Conservation (phyloP, 495 filamentous ascomycete genomes). For the Aspergillus leporis region DNA sequence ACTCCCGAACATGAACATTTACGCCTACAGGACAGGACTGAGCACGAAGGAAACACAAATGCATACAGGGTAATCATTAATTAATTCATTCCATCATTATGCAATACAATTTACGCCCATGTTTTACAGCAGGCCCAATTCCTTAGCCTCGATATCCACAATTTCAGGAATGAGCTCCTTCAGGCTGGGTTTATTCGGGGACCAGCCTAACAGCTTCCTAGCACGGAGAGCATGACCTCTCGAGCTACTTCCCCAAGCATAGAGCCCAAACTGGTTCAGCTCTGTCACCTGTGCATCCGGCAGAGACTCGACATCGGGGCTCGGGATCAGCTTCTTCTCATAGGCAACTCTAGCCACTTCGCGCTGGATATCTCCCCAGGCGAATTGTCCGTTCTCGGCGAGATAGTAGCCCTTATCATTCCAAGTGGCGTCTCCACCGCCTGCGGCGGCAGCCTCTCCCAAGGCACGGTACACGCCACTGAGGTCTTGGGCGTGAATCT, state of each 20-base stretch:
- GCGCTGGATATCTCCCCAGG: conserved; percentile 68
- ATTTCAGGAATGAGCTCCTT: conserved; percentile 56
- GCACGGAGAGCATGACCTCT: conserved; percentile 60
- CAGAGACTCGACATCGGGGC: conserved; percentile 48
- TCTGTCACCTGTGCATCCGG: conserved; percentile 34
- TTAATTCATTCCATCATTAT: conserved; percentile 7
- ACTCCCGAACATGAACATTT: neutral
- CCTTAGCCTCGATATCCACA: conserved; percentile 57
- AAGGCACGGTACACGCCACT: conserved; percentile 63
- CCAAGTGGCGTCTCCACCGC: conserved; percentile 67
- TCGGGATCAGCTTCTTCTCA: conserved; percentile 63
- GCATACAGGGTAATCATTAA: neutral
- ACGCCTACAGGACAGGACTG: neutral
- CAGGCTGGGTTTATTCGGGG: conserved; percentile 53
- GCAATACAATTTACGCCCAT: conserved; percentile 10
- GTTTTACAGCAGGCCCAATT: conserved; percentile 55
- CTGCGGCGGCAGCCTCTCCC: conserved; percentile 62
- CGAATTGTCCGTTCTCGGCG: conserved; percentile 66
- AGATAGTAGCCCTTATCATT: conserved; percentile 74
- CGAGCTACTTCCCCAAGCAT: conserved; percentile 65
- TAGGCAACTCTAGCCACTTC: conserved; percentile 61
- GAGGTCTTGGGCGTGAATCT: conserved; percentile 74
- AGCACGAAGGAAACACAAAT: neutral
- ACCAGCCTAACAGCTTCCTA: conserved; percentile 66
- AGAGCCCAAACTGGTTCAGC: conserved; percentile 31